phyloP scores from a whole-genome alignment of 176 grass and related monocot species.

The Oryza coarctata region DNA sequence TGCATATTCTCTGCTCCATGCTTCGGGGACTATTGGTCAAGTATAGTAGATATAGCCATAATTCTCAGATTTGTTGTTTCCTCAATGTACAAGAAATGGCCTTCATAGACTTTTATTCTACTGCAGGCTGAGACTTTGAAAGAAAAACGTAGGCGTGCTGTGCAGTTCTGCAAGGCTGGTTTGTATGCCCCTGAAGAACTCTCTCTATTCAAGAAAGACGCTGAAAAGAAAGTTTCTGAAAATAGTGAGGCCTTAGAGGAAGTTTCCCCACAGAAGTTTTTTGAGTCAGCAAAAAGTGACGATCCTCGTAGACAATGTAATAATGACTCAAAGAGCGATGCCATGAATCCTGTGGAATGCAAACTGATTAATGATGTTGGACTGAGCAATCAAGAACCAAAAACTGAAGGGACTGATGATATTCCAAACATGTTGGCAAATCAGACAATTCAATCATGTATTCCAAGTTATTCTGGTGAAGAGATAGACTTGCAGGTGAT shows the following conservation, averaged over 20 bases:
- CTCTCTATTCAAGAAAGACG: conserved; percentile 57
- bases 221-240: conserved; percentile 21
- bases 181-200: conserved; percentile 70
- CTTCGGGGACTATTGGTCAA: conserved; percentile 88
- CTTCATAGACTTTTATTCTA: conserved; percentile 18
- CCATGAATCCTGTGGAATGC: conserved; percentile 10
- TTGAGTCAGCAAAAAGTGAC: conserved; percentile 21
- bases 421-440: conserved; percentile 20
- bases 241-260: conserved; percentile 21
- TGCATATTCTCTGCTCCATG: conserved; percentile 66
- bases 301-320: neutral
- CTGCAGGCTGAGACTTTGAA: conserved; percentile 75
- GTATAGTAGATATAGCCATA: conserved; percentile 38
- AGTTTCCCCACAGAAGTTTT: conserved; percentile 7
- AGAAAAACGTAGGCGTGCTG: conserved; percentile 68
- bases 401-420: conserved; percentile 29
- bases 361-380: conserved; percentile 24
- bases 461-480: conserved; percentile 30
- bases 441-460: conserved; percentile 34
- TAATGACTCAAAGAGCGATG: conserved; percentile 12
- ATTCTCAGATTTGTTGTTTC: conserved; percentile 6
- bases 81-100: neutral
- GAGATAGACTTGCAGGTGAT: conserved; percentile 46
- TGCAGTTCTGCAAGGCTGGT: conserved; percentile 80
- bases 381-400: conserved; percentile 9